Percentiles rank a stretch among this genome's conserved stretches.
Conservation (phyloP, 2,329 filamentous ascomycete species). For the Hymenoscyphus repandus region DNA sequence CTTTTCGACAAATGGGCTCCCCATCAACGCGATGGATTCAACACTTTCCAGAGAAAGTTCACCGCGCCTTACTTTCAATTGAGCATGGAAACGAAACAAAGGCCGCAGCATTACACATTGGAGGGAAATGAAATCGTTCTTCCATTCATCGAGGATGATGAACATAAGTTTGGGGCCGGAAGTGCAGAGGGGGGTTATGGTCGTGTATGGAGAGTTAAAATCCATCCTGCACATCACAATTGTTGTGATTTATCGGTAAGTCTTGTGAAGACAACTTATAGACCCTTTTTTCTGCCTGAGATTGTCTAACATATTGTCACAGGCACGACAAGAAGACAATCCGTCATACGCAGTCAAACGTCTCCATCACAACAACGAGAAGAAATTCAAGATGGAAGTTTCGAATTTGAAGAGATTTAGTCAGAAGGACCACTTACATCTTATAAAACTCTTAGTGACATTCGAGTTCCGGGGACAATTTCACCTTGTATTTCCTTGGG, state of each 20-base stretch:
- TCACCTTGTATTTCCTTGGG: constrained; percentile 11
- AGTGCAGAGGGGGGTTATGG: not conserved
- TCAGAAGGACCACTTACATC: not conserved
- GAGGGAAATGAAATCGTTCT: not conserved
- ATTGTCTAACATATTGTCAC: not conserved
- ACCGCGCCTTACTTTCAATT: constrained; percentile 8
- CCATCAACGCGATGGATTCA: too few relatives aligned
- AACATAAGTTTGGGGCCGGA: not conserved
- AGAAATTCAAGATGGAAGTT: constrained; percentile 3
- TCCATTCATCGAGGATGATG: constrained; percentile 5
- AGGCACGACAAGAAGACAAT: not conserved
- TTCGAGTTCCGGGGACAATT: constrained; percentile 7
- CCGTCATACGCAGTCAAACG: constrained; percentile 6
- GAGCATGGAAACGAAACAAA: not conserved
- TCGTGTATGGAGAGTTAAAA: constrained; percentile 8
- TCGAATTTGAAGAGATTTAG: constrained; percentile 7
- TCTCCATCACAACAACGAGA: not conserved
- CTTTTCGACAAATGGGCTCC: constrained; percentile 6
- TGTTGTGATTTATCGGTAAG: not conserved
- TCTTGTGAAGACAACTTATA: not conserved
- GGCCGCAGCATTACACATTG: not conserved
- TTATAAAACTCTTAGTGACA: constrained; percentile 8
- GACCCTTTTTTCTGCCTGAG: not conserved
- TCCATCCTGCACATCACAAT: constrained; percentile 9
- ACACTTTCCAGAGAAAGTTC: too few relatives aligned